Percentiles rank a stretch among this genome's conserved stretches.
Evolutionary conservation across 1,284 basidiomycete genomes (phyloP).

Genomic region (Pseudozyma pruni): DNA sequence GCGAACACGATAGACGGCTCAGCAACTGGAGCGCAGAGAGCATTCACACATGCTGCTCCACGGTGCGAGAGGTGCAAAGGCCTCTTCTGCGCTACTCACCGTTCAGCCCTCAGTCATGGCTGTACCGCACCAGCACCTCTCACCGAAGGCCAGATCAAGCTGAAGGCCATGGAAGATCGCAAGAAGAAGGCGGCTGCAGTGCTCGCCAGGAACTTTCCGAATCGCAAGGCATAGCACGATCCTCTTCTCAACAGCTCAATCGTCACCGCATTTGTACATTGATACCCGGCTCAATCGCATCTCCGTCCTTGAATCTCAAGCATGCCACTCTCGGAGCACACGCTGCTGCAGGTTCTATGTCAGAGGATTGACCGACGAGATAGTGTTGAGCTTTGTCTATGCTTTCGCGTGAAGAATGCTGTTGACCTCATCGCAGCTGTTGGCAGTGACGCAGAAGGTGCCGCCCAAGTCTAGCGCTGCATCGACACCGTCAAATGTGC

Average conservation of each 20-base stretch:
- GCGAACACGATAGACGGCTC: not conserved
- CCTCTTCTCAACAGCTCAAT: not conserved
- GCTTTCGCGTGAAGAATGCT: slow-evolving; percentile 26
- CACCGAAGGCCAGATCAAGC: slow-evolving; percentile 55
- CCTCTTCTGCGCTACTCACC: slow-evolving; percentile 53
- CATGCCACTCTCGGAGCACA: not conserved
- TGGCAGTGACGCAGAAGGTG: slow-evolving; percentile 50
- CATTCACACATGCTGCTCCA: slow-evolving; percentile 52
- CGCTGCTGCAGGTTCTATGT: no score
- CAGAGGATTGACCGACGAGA: not conserved
- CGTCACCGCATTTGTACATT: not conserved
- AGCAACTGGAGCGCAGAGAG: slow-evolving; percentile 1
- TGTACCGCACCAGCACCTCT: slow-evolving; percentile 49
- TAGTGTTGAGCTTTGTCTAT: not conserved
- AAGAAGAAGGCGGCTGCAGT: slow-evolving; percentile 59
- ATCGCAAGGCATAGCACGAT: slow-evolving; percentile 26
- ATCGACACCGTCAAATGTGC: slow-evolving; percentile 43
- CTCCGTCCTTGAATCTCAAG: not conserved
- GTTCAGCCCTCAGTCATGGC: slow-evolving; percentile 43
- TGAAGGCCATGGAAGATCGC: slow-evolving; percentile 52
- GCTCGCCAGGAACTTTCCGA: slow-evolving; percentile 56
- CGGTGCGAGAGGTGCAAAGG: slow-evolving; percentile 55
- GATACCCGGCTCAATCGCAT: slow-evolving; percentile 23
- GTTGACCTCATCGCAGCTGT: slow-evolving; percentile 45
- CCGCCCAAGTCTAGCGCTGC: slow-evolving; percentile 50